Evolutionary conservation across 805 yeast genomes (phyloP).

Genomic region (Starmerella tilneyi): DNA sequence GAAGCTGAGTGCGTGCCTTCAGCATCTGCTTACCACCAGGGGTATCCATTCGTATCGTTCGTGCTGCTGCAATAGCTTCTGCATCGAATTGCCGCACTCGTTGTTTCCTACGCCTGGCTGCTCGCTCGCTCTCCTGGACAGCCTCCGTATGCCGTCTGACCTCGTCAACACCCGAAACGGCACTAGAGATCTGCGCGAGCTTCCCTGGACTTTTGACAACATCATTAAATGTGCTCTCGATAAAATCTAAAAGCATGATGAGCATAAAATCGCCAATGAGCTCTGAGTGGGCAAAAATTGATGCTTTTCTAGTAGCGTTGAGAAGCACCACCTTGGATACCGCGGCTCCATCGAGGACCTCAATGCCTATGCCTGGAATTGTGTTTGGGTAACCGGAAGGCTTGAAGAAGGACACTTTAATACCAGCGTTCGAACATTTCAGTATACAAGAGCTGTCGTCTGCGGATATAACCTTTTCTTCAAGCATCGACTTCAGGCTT

Average conservation of each 20-base stretch:
- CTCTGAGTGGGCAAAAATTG: constrained; percentile 27
- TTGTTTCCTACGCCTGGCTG: neutral
- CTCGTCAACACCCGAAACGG: constrained; percentile 27
- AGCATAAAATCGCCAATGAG: constrained; percentile 62
- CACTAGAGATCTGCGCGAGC: constrained; percentile 36
- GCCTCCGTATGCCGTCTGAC: neutral
- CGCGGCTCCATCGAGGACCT: constrained; percentile 29
- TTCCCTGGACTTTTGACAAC: constrained; percentile 70
- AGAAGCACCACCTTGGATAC: constrained; percentile 31
- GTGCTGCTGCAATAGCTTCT: constrained; percentile 31
- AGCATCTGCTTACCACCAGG: constrained; percentile 36
- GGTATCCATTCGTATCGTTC: constrained; percentile 31
- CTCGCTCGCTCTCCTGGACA: constrained; percentile 1
- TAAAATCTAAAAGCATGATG: constrained; percentile 64
- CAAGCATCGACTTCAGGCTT: constrained; percentile 52
- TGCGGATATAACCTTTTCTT: constrained; percentile 26
- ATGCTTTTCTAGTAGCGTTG: constrained; percentile 29
- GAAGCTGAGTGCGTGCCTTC: constrained; percentile 45
- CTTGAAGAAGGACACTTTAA: constrained; percentile 34
- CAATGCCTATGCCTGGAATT: constrained; percentile 59
- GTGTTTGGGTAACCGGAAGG: constrained; percentile 50
- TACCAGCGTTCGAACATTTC: constrained; percentile 6
- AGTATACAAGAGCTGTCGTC: constrained; percentile 12
- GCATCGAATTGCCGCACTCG: constrained; percentile 26
- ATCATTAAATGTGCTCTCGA: constrained; percentile 48